Percentiles rank a stretch among this genome's conserved stretches.
These are phyloP conservation scores for Suillus cothurnatus DNA, from an alignment of 768 basidiomycete genomes.

Conservation along the genomic window DNA sequence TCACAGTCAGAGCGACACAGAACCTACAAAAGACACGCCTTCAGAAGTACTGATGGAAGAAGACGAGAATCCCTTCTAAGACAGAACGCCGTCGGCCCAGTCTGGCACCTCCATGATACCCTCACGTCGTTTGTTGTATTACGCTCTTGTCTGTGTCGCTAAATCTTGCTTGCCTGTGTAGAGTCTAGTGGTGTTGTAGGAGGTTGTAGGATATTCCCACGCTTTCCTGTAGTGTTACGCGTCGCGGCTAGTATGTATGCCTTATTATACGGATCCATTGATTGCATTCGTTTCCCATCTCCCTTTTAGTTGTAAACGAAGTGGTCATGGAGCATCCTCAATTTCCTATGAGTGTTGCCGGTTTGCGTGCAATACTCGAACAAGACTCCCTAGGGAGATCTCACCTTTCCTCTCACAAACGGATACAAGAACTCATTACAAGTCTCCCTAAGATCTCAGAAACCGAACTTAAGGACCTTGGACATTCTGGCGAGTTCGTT, in stretches of 20 bases:
- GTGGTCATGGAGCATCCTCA: background rate
- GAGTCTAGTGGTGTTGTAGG: constrained; percentile 7
- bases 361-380: background rate
- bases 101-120: constrained; percentile 22
- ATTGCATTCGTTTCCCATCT: constrained; percentile 4
- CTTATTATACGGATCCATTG: constrained; percentile 4
- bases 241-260: constrained; percentile 9
- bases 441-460: constrained; percentile 55
- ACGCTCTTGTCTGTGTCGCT: constrained; percentile 30
- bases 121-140: constrained; percentile 27
- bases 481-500: constrained; percentile 44
- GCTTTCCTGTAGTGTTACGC: constrained; percentile 14
- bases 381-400: background rate
- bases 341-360: too few relatives aligned
- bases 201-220: constrained; percentile 29
- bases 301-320: background rate
- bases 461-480: constrained; percentile 46
- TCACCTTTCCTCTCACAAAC: constrained; percentile 25
- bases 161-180: constrained; percentile 21
- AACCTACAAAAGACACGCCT: constrained; percentile 35
- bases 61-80: constrained; percentile 75
- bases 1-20: constrained; percentile 39
- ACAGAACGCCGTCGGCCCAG: constrained; percentile 10
- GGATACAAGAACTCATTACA: constrained; percentile 42
- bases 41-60: constrained; percentile 41